A percentile compares a stretch with the other conserved stretches of the same genome.
These are phyloP conservation scores for Colletotrichum sp. DNA, from an alignment of 2,329 filamentous ascomycete species.

Conservation along the genomic window DNA sequence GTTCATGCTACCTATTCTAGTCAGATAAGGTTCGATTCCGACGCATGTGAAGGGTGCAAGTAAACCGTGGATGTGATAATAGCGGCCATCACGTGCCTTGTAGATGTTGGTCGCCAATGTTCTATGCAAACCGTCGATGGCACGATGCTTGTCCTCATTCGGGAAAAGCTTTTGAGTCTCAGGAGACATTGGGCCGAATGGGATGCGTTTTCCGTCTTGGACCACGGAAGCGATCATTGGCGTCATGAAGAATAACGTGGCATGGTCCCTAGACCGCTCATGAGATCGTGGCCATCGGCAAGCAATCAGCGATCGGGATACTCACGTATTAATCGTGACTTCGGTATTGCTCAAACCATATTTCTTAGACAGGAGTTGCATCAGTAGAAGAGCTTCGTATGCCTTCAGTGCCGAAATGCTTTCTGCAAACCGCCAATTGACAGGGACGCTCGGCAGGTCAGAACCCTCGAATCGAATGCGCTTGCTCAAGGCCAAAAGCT, in stretches of 20 bases:
- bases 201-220: neutral
- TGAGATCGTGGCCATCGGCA: neutral
- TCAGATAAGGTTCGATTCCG: neutral
- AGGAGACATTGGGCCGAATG: neutral
- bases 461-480: constrained; percentile 46
- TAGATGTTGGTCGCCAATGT: constrained; percentile 24
- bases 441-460: constrained; percentile 48
- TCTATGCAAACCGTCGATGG: neutral
- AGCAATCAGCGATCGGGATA: neutral
- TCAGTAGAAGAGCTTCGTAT: constrained; percentile 50
- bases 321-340: constrained; percentile 50
- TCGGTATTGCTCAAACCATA: constrained; percentile 43
- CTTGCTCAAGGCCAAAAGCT: neutral
- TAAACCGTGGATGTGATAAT: constrained; percentile 24
- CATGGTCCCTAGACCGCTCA: neutral
- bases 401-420: constrained; percentile 54
- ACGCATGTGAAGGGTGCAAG: neutral
- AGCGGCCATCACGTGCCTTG: constrained; percentile 27
- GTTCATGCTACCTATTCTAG: constrained; percentile 8
- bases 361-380: constrained; percentile 47
- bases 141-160: neutral
- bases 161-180: neutral
- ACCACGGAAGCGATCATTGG: neutral
- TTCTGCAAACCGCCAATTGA: constrained; percentile 62
- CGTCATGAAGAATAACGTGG: constrained; percentile 13